Base-by-base conservation (phyloP, 1,284 basidiomycete genomes). In the Inonotus obliquus region DNA sequence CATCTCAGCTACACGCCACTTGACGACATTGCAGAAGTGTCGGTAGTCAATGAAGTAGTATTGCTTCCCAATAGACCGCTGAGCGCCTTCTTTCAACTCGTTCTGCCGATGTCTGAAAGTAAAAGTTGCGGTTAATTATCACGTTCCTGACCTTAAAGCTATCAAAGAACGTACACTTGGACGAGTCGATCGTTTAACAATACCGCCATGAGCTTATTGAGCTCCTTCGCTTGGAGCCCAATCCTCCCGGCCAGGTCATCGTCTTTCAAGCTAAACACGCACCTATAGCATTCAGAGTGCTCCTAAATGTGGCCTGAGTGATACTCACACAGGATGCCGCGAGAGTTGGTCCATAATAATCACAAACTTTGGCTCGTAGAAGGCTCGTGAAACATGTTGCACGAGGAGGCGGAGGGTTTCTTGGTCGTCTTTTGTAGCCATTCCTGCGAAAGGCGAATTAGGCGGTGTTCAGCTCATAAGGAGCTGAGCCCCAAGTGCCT, bases 31-130 rank as follows among this genome's bases (percentile, higher is more conserved):
- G 75, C 94, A 94, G 71, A 98, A 96, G 70, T 90, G 85, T 68
- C 94, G 89, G 74, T 95, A 96, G 77, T 99, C 91, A 71, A 99
- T 91, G 76, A 93, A 98, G 79, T 94, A 99, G 78, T 98, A 99
- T 69, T 91, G 89, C 69, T 86, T 84, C 63, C 87, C 86, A 60
- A 88, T 86, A 54, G 90, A 88, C 67, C 91, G 84, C 73, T 87
- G 87, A 56, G 87, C 89, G 62, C 89, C 87, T 74, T 90, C 90
- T 72, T 89, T 91, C 67, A 91, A 83, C 76, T 93, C 91, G 67
- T 92, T 92, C 70, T 93, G 91, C 39, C 90, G 86, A 70, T 91
- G 86, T 55, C 92, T 93, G 58, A 44, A 14, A 38, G 44, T 49
- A 49, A n/a, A 25, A n/a, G 1, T 13, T 19, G 21, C 17, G n/a